Evolutionary conservation across 2,329 filamentous ascomycete genomes (phyloP), one percentile per base, ranked within the genome.

Genomic region (Apiospora pterosperma): DNA sequence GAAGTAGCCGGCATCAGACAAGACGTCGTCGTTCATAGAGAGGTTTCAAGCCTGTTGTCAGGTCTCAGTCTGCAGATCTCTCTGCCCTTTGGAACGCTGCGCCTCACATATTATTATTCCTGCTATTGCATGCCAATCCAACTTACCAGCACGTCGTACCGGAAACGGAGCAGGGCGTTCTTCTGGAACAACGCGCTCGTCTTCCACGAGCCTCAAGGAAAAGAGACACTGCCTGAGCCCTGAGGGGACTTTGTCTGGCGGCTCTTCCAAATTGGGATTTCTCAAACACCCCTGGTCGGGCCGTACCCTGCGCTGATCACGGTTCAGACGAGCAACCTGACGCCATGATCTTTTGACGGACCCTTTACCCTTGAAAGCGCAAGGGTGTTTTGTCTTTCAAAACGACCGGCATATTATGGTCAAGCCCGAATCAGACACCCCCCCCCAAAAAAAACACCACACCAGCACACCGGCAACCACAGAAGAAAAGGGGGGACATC

Each of bases 1-100:
- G 19, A 42, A 23, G 25, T 31, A 12, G 5, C 36, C 3, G 36
- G 44, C 21, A n/a, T 11, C 44, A 28, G 36, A 39, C 21, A 39
- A 19, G 58, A 21, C 12, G 36, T 31, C 52, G 55, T 38, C n/a
- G 58, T 60, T 39, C 11, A 25, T 39, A 19, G n/a, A 38, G 69
- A 69, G 70, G 77, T 81, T 79, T 80, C 78, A 79, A 74, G 74
- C 74, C 71, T 72, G 70, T 73, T 75, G 67, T 70, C 69, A 42
- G 76, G 79, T 80, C 75, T 80, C 78, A 80, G 76, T 70, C 73
- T 72, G 79, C 64, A 74, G 76, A 80, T 80, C 78, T 38, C 38
- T 41, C 34, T 38, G 34, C 14, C 31, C 39, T 60, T 39, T 60
- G 58, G 58, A 60, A 60, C 58, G 70, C 73, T 75, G 71, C 70